Evolutionary conservation across 2,329 filamentous ascomycete species (phyloP), one percentile per base, ranked within the genome.

Genomic region (Penicillium sp.): DNA sequence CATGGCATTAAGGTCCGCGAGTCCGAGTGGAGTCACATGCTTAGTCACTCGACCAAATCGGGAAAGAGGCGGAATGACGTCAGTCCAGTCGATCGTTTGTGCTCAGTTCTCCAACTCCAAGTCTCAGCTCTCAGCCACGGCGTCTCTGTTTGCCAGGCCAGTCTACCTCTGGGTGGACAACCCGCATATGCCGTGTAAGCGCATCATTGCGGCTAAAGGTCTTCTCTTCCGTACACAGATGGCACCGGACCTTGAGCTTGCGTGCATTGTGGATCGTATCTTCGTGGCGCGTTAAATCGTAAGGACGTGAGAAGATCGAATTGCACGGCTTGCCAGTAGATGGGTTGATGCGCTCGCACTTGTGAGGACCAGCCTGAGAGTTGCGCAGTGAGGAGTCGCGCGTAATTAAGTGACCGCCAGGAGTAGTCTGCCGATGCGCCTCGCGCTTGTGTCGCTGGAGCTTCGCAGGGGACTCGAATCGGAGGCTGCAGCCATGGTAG

Each of bases 381-480:
- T 93, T 94, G 51, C 88, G 77, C 31, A 83, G 74, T 3, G 78
- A 61, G 4, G 60, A 59, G 31, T 70, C 67, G 40, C 62, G 66
- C 44, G 66, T 63, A 55, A 76, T 63, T 29, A 66, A 55, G 45
- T 69, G 62, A 66, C 74, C 59, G 69, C 69, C 45, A 69, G 77
- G 60, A 76, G 69, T 83, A n/a, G 80, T 81, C 58, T 88, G 85
- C 40, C 91, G 82, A 66, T 98, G 93, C 4, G 85, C 87, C 65
- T 98, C 93, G 20, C 90, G 83, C 75, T 96, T 96, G 74, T 98
- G 93, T 71, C 93, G 93, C 67, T 97, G 90, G 3, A 98, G 77
- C 57, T 90, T 82, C 7, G 82, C 78, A 4, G 89, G 89, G 1
- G 89, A 89, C 57, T 95, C 88, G 63, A 98, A 98, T 43, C 93